Base-by-base conservation (phyloP, 2,329 filamentous ascomycete genomes). In the Stenocarpella maydis region DNA sequence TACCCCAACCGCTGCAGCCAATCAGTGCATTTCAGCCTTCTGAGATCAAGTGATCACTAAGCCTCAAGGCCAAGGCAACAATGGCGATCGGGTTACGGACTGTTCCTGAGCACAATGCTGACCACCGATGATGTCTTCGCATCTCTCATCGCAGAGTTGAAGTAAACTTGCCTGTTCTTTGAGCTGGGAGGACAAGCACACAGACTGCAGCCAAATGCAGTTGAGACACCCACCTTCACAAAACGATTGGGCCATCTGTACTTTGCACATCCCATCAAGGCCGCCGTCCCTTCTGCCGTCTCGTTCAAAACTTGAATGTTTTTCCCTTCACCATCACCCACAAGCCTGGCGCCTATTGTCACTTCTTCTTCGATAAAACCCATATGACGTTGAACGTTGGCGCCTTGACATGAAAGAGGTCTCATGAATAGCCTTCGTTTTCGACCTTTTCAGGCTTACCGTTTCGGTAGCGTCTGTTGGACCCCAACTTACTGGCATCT, bases 11-110 rank as follows among this genome's bases (percentile, higher is more conserved):
- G 26, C 28, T 49, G 58, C 66, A 68, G 47, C 66, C 66, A 68
- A 68, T 68, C 55, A 63, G 55, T 53, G 55, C 49, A 31, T 4
- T 10, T 47, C 34, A 21, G 47, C 34, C 39, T 47, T 17, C 31
- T 28, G 10, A 34, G 28, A 45, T 64, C 66, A 68, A 63, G 66
- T 68, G 37, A 65, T 64, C 55, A 68, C 45, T 49, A 39, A 58
- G 41, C 50, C 65, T 17, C 65, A 39, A 31, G 39, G 49, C 28
- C 50, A 54, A 55, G 52, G 34, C 34, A 21, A 12, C 47, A 43
- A 37, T 49, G 65, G 58, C 39, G 28, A 7, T 28, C 34, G 39
- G 15, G n/a, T n/a, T 3, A 17, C 34, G 28, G 7, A 50, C 12
- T 19, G 15, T 24, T 43, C 24, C 39, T 43, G 31, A 65, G 37